phyloP scores from a whole-genome alignment of 73 alveolate genomes.

The Paramecium tetraurelia region DNA sequence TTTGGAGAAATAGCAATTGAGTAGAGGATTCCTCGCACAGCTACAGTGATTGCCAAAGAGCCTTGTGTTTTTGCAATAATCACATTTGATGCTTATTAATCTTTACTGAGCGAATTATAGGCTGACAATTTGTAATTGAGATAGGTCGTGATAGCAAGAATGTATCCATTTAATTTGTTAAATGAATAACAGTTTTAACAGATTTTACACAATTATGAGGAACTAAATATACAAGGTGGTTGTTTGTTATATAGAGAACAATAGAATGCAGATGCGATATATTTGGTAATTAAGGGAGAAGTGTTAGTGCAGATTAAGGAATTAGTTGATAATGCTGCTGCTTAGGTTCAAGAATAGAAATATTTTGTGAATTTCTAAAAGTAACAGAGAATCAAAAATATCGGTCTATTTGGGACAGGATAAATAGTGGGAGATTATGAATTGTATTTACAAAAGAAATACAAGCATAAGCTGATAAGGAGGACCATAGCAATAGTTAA shows the following conservation, averaged over 20 bases:
- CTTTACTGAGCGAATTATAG: neutral
- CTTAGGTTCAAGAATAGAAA: constrained; percentile 11
- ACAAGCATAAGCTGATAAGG: neutral
- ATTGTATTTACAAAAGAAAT: neutral
- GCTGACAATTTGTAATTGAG: neutral
- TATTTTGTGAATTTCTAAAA: neutral
- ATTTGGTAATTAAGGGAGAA: constrained; percentile 1
- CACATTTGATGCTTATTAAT: neutral
- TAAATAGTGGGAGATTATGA: constrained; percentile 42
- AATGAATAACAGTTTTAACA: neutral
- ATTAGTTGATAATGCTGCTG: neutral
- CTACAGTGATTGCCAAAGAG: neutral
- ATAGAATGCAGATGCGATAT: neutral
- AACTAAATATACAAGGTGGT: neutral
- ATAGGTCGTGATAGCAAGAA: neutral
- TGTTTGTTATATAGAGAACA: neutral
- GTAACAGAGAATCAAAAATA: neutral
- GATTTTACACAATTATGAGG: neutral
- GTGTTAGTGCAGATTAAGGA: neutral
- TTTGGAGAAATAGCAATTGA: constrained; percentile 39
- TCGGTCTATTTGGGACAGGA: neutral
- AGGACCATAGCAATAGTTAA: constrained; percentile 8
- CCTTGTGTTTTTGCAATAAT: constrained; percentile 5
- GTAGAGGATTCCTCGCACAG: neutral
- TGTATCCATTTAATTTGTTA: constrained; percentile 2